Evolutionary conservation across 2,329 filamentous ascomycete species (phyloP), one percentile per base, ranked within the genome.

Genomic region (Pseudogymnoascus sp.): DNA sequence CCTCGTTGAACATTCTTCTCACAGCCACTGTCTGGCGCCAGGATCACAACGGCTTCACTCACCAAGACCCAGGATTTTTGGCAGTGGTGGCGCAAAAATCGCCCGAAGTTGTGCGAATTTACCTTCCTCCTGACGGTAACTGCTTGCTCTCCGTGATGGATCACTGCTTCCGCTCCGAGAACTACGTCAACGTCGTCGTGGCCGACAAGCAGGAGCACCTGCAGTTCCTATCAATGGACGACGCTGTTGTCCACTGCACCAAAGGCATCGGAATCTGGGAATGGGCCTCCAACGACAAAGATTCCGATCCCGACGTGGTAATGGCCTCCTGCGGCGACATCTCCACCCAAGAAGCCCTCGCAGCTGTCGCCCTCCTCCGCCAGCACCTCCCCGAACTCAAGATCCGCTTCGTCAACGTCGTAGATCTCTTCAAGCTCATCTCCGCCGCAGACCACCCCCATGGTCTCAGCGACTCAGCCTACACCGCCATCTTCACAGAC

Each of bases 1-100:
- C 88, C 7, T 91, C 88, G 0, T 82, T 92, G 67, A 92, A 92
- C 75, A 91, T 91, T 66, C 80, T 92, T 12, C 79, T 91, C 60
- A 91, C 89, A 1, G 84, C 87, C 1, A 89, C 89, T 6, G 88
- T 91, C 62, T 91, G 88, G 89, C 78, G 89, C 68, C 89, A 91
- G 76, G 89, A 91, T 66, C 89, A 91, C 77, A 92, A 91, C 68
- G 89, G 89, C 36, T 92, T 92, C 75, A 91, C 87, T 0, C 88
- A 91, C 71, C 88, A 91, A 71, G 88, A 91, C 65, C 89, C 88
- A 0, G 88, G 88, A 38, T 92, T 92, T 80, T 80, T 92, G 11
- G 88, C 91, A 65, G 86, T 91, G 0, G 82, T 92, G 2, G 85
- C 84, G 66, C 91, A 92, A 77, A 91, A 91, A 77, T 87, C 83